Percentiles rank a stretch among this genome's conserved stretches.
phyloP scores from a whole-genome alignment of 1,284 basidiomycete genomes.

The Marasmius fiardii region DNA sequence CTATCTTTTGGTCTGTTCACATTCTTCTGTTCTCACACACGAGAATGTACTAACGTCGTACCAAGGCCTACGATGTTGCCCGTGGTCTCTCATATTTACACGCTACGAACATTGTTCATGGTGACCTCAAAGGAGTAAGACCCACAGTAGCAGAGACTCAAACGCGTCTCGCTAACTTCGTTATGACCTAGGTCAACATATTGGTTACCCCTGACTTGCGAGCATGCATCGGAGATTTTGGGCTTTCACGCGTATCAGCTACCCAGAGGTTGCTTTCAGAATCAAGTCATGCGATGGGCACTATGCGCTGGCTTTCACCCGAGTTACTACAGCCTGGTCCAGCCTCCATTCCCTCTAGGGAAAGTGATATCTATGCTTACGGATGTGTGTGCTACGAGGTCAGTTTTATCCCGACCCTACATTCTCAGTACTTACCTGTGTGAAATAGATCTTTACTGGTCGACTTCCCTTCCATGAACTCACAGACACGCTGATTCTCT shows the following conservation, averaged over 20 bases:
- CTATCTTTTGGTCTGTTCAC: not conserved
- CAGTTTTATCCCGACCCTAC: not conserved
- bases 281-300: not conserved
- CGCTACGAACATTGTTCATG: not conserved
- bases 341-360: not conserved
- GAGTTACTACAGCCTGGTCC: not conserved
- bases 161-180: not conserved
- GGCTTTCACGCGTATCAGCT: not conserved
- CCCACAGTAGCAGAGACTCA: not conserved
- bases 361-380: constrained; percentile 1
- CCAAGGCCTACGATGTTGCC: not conserved
- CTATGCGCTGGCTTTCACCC: not conserved
- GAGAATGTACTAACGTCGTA: not conserved
- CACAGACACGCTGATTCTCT: not conserved
- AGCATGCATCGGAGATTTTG: constrained; percentile 1
- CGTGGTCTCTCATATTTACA: not conserved
- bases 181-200: not conserved
- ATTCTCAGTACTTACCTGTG: not conserved
- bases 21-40: not conserved
- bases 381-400: not conserved
- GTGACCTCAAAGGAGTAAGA: not conserved
- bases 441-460: not conserved
- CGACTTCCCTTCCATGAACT: not conserved
- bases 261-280: not conserved
- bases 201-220: not conserved